Base-by-base conservation (phyloP, 2,329 filamentous ascomycete genomes). In the Trichophyton equinum region DNA sequence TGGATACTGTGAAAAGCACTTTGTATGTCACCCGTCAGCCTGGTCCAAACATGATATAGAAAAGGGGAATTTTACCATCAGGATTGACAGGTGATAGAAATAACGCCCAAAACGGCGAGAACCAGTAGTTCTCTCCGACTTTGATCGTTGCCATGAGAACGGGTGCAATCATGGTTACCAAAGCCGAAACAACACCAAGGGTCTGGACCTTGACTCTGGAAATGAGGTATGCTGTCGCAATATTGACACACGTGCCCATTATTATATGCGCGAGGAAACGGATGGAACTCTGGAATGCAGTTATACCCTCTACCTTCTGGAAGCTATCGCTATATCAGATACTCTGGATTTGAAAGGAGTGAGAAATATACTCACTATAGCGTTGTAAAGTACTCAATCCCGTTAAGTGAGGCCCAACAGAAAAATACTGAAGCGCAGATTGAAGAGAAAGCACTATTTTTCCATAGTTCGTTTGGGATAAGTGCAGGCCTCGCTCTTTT, bases 391-490 rank as follows among this genome's bases (percentile, higher is more conserved):
- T 77, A 69, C 64, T 82, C 79, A 65, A 80, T 74, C 0, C 72
- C 72, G 55, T 79, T 78, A 4, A 78, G 62, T 0, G 78, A 76
- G 0, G 75, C 78, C 61, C 71, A 77, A 0, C 78, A 74, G 3
- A 82, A 62, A 3, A 78, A 67, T 1, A 82, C 73, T 4, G 75
- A 79, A 1, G 78, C 65, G 65, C 84, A 86, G 15, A 83, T 78
- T 33, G 72, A 77, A 0, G 80, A 78, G 65, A 86, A 86, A 1
- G 79, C 70, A 0, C 70, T 68, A 56, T 82, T 84, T 15, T 71
- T 75, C 84, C 84, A 86, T 0, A 86, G 70, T 0, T 76, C 78
- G 67, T 86, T 85, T 0, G 84, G 83, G 20, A 86, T 85, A 5
- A 86, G 68, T 0, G 82, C 82, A 7, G 81, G 78, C 2, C 73